Evolutionary conservation across 345 rosid genomes (phyloP), one percentile per base, ranked within the genome.

Genomic region (Moringa oleifera): DNA sequence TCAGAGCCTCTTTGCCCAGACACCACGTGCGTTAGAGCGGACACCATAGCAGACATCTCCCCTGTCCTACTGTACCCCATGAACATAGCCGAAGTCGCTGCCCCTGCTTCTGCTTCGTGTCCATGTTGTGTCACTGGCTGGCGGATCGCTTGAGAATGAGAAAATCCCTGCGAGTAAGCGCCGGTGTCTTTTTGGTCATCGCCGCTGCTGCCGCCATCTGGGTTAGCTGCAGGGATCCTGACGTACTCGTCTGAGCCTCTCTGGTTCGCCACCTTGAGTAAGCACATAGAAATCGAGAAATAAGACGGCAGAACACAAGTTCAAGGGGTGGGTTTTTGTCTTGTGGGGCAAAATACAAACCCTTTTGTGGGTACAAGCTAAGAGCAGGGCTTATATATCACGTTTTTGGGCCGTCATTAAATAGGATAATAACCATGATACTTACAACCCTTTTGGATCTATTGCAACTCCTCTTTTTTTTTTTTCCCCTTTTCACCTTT

Each of bases 21-120:
- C 20, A 82, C 84, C 28, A 85, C 94, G 15, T 80, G 82, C 15
- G 96, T 78, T 9, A 88, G 82, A 19, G 91, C 94, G 0, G 91
- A 79, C 6, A 88, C 94, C 73, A 91, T 86, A 0, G 84, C 83
- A 0, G 96, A 81, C 87, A 78, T 82, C 83, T 86, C 96, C 2
- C n/a, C n/a, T n/a, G 75, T 63, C 0, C 80, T 59, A 56, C 73
- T 58, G 70, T 72, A 73, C 0, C 74, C 77, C 20, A 25, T 25
- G 37, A 64, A 68, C 54, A 56, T 36, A 58, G 69, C 18, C 3
- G 66, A 18, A 21, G 57, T 7, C 1, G 47, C 12, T 7, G 11
- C 11, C 11, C 6, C 37, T 11, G 5, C 49, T 9, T 57, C 59
- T 15, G 51, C 37, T n/a, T 53, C 23, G 21, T 25, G 28, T 23